Evolutionary conservation across 108 stramenopile species (phyloP), one percentile per base, ranked within the genome.

Genomic region (Pseudonitzschia pungens): DNA sequence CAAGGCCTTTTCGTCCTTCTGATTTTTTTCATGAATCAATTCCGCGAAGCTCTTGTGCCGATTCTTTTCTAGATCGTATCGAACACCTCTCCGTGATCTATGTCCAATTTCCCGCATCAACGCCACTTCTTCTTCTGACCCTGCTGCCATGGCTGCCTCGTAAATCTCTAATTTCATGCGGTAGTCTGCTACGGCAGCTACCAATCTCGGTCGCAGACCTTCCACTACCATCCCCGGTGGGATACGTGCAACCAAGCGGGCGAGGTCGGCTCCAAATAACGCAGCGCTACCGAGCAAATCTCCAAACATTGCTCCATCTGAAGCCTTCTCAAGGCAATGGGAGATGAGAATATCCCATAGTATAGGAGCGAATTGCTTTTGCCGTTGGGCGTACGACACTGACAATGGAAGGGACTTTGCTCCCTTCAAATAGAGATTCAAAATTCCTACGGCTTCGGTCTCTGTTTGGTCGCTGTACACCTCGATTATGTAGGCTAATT

Each of bases 111-210:
- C 89, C 41, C 88, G 77, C 32, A 90, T 33, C 41, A 94, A 71
- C 12, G 69, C 45, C 14, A 86, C 53, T 58, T 84, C 85, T 53
- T 94, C 93, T 21, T 85, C 82, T 3, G 68, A 45, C 14, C 81
- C 71, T 9, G 85, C 77, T 12, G 80, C 66, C 21, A 77, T 32
- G 33, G 84, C 83, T 12, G 77, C 77, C 66, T 92, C 80, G 53
- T 92, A 89, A 43, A 94, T 84, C 63, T 84, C 77, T 26, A 94
- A 66, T 59, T 90, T 92, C 64, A 87, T 68, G 14, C 90, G 85
- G 41, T 92, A 92, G 74, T 94, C 91, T 41, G 89, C 80, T 21
- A 94, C 84, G n/a, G 93, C 88, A 51, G 89, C 84, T 26, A 92
- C 87, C 21, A 94, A 65, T 62, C 87, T 83, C 45, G 85, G 89